Evolutionary conservation across 257 asterid genomes (phyloP), one percentile per base, ranked within the genome.

Genomic region (Nicotiana paniculata): DNA sequence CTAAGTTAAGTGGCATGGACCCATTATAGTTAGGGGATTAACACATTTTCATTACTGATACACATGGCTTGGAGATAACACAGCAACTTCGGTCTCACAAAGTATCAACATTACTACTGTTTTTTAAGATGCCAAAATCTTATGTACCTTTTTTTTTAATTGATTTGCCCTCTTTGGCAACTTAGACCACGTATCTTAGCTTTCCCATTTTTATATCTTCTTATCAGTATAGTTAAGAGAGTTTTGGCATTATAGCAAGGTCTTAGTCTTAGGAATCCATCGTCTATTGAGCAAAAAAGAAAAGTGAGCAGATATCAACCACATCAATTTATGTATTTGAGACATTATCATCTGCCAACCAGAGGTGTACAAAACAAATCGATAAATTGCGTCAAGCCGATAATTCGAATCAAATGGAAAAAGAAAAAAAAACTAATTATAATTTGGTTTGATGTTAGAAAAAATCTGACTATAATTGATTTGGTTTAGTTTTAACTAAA

Each of bases 1-100:
- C 86, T 83, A 83, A 84, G 82, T 85, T 83, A 75, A 66, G 83
- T 17, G 55, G 54, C 12, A 84, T 89, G 91, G 92, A 85, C 91
- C 92, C 90, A n/a, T 80, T 67, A 62, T 65, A 85, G 77, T 30
- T 43, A 77, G 85, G 84, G 87, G 81, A 79, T 69, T 84, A 88
- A 81, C 69, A 63, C 82, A 83, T 63, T 72, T 64, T 33, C 37
- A 26, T 75, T 39, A 18, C 18, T 39, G 75, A 37, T 79, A 83
- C 85, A 79, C 83, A 82, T 75, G 85, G 86, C 21, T 69, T 75
- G 39, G 33, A 66, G 82, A 81, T 77, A 83, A 78, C 58, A 81
- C 62, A 82, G 67, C 62, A 54, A 67, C 33, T 77, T 83, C 82
- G 87, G 90, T 85, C 91, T 79, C 85, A 43, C 74, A 86, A 86